Base-by-base conservation (phyloP, 2,329 filamentous ascomycete species). In the Sclerotinia borealis region DNA sequence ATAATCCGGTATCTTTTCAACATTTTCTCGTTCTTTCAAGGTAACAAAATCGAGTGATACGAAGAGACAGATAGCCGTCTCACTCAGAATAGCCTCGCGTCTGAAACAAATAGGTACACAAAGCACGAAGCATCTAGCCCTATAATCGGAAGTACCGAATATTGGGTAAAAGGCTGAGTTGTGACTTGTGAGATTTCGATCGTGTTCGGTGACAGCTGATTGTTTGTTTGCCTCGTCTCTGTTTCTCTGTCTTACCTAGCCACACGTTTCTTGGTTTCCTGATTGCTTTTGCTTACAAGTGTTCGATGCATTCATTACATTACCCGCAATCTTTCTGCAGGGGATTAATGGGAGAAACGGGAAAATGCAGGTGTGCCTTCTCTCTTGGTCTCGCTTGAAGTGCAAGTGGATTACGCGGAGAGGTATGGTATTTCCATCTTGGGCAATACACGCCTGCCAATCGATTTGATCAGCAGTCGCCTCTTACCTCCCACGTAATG, bases 381-480 rank as follows among this genome's bases (percentile, higher is more conserved):
- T 49, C 29, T 45, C 34, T 51, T 41, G 41, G 19, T 39, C 34
- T 48, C 45, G 45, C 45, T 50, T 60, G 31, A 51, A 31, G n/a
- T 50, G 25, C n/a, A 52, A 34, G 39, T 45, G 25, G 11, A 34
- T 27, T 45, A 25, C 27, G 39, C 22, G 54, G 52, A 31, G 11
- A 43, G 9, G 4, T 11, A 36, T 31, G 39, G 13, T 25, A 56
- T 34, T 25, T 19, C 54, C n/a, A 45, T n/a, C 19, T 34, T 56
- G 39, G 19, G n/a, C 4, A 34, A 13, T 41, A 60, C 39, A 19
- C 25, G 4, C 45, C 9, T 60, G 25, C 25, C 47, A 41, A 25
- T 51, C 25, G 22, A 61, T 31, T 41, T 55, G 48, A 61, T 55
- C 59, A 54, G 48, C 36, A 61, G 59, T n/a, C 17, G 34, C 25